Evolutionary conservation across 352 stramenopile species (phyloP), one percentile per base, ranked within the genome.

Genomic region (Phytopythium sindhum): DNA sequence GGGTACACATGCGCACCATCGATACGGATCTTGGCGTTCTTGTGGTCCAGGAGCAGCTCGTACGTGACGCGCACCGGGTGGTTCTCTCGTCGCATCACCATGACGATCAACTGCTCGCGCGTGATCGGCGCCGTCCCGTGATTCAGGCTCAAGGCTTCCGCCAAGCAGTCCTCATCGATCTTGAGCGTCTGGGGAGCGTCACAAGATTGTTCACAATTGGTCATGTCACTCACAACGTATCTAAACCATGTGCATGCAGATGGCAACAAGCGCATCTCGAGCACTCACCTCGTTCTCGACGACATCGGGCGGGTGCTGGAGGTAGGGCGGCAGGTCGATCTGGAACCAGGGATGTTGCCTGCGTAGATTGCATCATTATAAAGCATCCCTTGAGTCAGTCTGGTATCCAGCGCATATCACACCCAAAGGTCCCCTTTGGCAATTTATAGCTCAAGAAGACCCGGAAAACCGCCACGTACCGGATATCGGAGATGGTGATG

Each of bases 401-500:
- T 23, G 41, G 17, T 2, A 8, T 35, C 31, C 31, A 35, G 31
- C 31, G 8, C 31, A 35, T 8, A 47, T 23, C 15, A 23, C 19
- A 23, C 17, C 41, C 8, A 47, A 17, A 47, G 5, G 5, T 19
- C 37, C 12, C 37, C 0, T 19, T 21, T 4, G 37, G 12, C 14
- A 44, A 44, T 44, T 15, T 17, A n/a, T 15, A 15, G 14, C 37
- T n/a, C 50, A 11, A 37, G 26, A 28, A 56, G 23, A 50, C 39
- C n/a, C 35, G 12, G 45, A 29, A 19, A 47, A 24, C 31, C 53
- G 28, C 21, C 31, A 19, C 41, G 23, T 57, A 84, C 79, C 97
- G 83, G 78, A 99, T 99, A 74, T 99, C 97, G 5, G 96, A 81
- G 65, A 99, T 99, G 29, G 97, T 99, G 64, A 99, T 99, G 26